phyloP scores from a whole-genome alignment of 768 basidiomycete genomes.

The Mycena amicta region DNA sequence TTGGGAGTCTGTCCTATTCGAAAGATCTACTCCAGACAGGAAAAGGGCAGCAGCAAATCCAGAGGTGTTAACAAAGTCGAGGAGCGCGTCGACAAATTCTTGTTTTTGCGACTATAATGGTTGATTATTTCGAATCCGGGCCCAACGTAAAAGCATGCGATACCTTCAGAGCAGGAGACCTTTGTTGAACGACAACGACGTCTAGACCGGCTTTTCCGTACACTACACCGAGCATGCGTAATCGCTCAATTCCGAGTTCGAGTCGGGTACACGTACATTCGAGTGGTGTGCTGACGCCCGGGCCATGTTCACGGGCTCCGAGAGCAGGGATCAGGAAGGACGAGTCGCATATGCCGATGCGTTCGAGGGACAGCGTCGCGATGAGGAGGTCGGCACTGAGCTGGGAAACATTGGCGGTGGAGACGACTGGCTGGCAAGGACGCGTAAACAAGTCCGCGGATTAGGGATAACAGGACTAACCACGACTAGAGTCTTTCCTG shows the following conservation, averaged over 20 bases:
- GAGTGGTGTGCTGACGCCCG: conserved; percentile 71
- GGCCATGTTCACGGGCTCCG: conserved; percentile 67
- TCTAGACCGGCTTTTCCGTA: conserved; percentile 55
- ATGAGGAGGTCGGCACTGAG: conserved; percentile 77
- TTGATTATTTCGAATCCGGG: not conserved
- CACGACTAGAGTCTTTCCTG: conserved; percentile 47
- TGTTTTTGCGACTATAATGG: conserved; percentile 61
- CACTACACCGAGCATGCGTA: conserved; percentile 44
- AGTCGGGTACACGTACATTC: conserved; percentile 58
- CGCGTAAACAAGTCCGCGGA: conserved; percentile 3
- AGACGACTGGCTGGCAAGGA: conserved; percentile 66
- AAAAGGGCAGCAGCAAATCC: conserved; percentile 59
- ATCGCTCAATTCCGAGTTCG: conserved; percentile 9
- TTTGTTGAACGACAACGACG: conserved; percentile 72
- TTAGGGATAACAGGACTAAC: conserved; percentile 34
- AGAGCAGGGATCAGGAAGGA: conserved; percentile 68
- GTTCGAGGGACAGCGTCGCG: conserved; percentile 58
- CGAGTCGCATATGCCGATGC: conserved; percentile 66
- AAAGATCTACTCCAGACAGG: conserved; percentile 74
- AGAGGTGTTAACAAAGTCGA: conserved; percentile 56
- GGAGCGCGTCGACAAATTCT: conserved; percentile 59
- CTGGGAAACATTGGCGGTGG: conserved; percentile 81
- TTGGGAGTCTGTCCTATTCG: conserved; percentile 74
- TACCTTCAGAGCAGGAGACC: conserved; percentile 81
- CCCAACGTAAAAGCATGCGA: conserved; percentile 79